phyloP scores from a whole-genome alignment of 2,329 filamentous ascomycete genomes.

The Ophiocordyceps australis region DNA sequence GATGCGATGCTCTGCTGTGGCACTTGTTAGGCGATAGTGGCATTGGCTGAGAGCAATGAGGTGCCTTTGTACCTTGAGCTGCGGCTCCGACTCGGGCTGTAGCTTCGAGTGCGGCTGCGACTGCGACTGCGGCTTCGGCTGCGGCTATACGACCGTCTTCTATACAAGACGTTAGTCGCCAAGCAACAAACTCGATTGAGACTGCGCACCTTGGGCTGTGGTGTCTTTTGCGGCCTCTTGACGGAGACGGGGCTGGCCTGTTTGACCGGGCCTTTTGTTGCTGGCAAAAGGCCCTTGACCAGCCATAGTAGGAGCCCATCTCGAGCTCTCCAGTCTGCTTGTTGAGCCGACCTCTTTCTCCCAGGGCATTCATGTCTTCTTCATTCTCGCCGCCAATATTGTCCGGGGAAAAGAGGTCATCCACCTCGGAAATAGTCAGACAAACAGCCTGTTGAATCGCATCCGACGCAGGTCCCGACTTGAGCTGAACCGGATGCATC shows the following conservation, averaged over 20 bases:
- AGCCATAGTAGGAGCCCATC: conserved; percentile 72
- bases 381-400: no score
- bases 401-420: conserved; percentile 49
- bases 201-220: conserved; percentile 12
- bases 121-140: conserved; percentile 15
- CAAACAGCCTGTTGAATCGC: conserved; percentile 51
- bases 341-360: no score
- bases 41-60: no score
- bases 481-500: conserved; percentile 54
- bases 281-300: conserved; percentile 65
- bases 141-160: conserved; percentile 4
- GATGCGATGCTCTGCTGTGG: no score
- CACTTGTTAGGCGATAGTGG: no score
- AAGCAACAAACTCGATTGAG: no score
- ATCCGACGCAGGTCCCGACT: conserved; percentile 48
- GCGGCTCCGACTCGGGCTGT: no score
- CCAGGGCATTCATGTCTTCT: no score
- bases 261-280: no score
- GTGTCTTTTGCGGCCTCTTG: conserved; percentile 8
- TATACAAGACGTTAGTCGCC: no score
- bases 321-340: no score
- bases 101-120: conserved; percentile 6
- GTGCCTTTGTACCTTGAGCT: no score
- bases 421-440: conserved; percentile 48
- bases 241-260: conserved; percentile 1